A percentile compares a stretch with the other conserved stretches of the same genome.
Evolutionary conservation across 2,329 filamentous ascomycete genomes (phyloP).

Genomic region (Hypoxylon sp.): DNA sequence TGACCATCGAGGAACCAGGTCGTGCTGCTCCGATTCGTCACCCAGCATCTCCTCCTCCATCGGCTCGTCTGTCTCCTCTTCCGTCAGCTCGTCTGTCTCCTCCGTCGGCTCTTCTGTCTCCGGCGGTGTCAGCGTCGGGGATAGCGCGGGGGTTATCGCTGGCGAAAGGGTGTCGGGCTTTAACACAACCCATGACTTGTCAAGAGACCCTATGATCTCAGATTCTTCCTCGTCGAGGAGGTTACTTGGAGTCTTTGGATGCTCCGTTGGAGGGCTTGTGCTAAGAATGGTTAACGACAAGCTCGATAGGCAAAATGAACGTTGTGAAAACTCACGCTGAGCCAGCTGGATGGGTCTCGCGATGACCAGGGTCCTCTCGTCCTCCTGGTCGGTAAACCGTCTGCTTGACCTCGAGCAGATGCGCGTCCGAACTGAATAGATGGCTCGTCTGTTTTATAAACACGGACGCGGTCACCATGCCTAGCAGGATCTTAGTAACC

Average conservation of each 20-base stretch:
- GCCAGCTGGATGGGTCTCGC: background rate
- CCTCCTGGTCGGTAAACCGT: background rate
- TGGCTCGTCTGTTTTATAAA: slow-evolving; percentile 25
- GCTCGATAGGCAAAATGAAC: background rate
- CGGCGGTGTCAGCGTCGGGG: background rate
- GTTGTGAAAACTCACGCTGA: slow-evolving; percentile 8
- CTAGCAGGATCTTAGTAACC: slow-evolving; percentile 34
- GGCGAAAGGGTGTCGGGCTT: background rate
- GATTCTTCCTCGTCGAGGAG: no score
- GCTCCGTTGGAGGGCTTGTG: no score
- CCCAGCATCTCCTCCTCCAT: background rate
- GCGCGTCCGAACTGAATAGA: slow-evolving; percentile 1
- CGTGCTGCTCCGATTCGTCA: background rate
- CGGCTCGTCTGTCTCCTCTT: background rate
- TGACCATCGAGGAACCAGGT: slow-evolving; percentile 24
- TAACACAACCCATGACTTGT: background rate
- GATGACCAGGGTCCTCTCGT: background rate
- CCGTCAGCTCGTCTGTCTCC: fast-evolving
- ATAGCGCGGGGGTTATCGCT: background rate
- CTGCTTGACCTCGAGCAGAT: background rate
- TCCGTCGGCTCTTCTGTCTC: background rate
- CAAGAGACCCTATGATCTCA: no score
- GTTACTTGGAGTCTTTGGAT: no score
- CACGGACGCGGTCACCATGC: slow-evolving; percentile 51
- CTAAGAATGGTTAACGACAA: background rate